These are phyloP conservation scores for Aspergillus ostianus DNA, from an alignment of 495 filamentous ascomycete species.

Conservation along the genomic window DNA sequence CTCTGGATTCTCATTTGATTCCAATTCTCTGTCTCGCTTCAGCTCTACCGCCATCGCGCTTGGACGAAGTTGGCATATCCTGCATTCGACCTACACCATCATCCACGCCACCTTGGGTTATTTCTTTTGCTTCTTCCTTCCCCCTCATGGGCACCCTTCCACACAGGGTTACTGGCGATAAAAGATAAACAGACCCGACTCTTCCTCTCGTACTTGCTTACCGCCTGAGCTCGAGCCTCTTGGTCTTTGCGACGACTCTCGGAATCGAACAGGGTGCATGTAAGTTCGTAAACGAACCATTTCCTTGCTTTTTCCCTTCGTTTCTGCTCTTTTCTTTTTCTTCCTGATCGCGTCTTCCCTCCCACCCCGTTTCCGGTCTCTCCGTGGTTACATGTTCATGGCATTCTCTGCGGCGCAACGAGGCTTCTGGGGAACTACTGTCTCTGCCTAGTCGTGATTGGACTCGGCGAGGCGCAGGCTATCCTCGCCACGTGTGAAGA, in stretches of 20 bases:
- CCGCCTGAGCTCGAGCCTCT: conserved; percentile 10
- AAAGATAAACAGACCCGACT: background rate
- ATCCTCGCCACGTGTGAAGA: no score
- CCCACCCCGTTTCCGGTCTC: background rate
- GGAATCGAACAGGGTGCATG: background rate
- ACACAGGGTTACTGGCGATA: conserved; percentile 2
- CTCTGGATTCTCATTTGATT: conserved; percentile 28
- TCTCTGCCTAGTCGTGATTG: background rate
- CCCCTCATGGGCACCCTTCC: background rate
- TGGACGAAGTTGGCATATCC: conserved; percentile 9
- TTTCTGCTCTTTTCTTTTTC: background rate
- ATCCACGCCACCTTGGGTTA: background rate
- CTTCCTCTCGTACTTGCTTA: background rate
- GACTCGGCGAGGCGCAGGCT: no score
- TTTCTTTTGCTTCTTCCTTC: background rate
- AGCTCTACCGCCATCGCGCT: background rate
- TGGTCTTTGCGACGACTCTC: conserved; percentile 4
- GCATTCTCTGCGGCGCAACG: no score
- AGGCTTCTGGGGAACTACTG: no score
- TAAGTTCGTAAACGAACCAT: conserved; percentile 8
- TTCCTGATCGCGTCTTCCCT: background rate
- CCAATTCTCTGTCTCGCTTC: conserved; percentile 29
- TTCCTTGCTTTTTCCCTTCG: background rate
- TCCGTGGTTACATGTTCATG: background rate
- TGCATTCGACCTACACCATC: background rate